Base-by-base conservation (phyloP, 345 rosid species). In the Hibiscus syriacus region DNA sequence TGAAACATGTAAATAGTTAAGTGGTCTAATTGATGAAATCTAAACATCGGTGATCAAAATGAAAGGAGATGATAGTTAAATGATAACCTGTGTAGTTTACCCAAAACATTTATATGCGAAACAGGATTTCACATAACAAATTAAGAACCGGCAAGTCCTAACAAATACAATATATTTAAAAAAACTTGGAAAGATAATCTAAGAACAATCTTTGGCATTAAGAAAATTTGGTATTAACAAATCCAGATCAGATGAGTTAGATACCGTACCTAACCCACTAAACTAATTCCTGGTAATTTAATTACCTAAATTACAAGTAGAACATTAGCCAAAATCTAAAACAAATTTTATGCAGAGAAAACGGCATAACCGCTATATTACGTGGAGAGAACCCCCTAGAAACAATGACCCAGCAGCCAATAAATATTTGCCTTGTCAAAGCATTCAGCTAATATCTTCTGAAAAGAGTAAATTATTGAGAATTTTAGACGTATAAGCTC, bases 231-330 rank as follows among this genome's bases (percentile, higher is more conserved):
- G 39, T 36, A 0, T 36, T 36, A 11, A 36, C 9, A 36, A 8
- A 36, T 36, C 39, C 9, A 36, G 64, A 34, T 59, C 34, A 7
- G 41, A 17, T 34, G 23, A 3, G 45, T 17, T 17, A 59, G 2
- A 32, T 34, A 17, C 34, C 45, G 25, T 59, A 59, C 64, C 64
- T 59, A 59, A 59, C 64, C n/a, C 46, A 36, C 46, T 19, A 56
- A 36, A 4, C 46, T 36, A 23, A 59, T 34, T 59, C 11, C 27
- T 59, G 9, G 11, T 23, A 34, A 30, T 2, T 30, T 11, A 7
- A 36, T 36, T 1, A 8, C 39, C 39, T 26, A 32, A 7, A 17
- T 16, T 6, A 30, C 8, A 23, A 9, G 38, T 41, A 41, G 16
- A 41, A 41, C 16, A 41, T 34, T 32, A 32, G 36, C 38, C 38